Percentiles rank a stretch among this genome's conserved stretches.
Evolutionary conservation across 2,329 filamentous ascomycete species (phyloP).

Genomic region (Exserohilum turcica): DNA sequence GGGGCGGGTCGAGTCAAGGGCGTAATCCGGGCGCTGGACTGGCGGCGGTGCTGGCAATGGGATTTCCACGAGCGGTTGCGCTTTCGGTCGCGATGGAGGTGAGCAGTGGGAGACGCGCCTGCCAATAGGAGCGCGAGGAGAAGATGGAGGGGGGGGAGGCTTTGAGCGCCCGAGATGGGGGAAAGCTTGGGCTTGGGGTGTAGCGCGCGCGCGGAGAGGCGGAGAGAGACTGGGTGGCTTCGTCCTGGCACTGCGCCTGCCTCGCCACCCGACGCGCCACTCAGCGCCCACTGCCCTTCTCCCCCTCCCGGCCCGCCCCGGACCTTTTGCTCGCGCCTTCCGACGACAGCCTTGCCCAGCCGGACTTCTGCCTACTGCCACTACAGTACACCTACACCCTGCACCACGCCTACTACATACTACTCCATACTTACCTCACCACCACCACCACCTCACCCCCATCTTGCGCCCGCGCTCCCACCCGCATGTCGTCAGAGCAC

Average conservation of each 20-base stretch:
- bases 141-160: slow-evolving; percentile 12
- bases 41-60: slow-evolving; percentile 21
- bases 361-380: neutral
- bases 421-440: too few relatives aligned
- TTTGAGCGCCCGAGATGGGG: slow-evolving; percentile 1
- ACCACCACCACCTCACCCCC: neutral
- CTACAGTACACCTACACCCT: too few relatives aligned
- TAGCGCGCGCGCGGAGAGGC: slow-evolving; percentile 6
- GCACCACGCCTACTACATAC: too few relatives aligned
- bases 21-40: slow-evolving; percentile 13
- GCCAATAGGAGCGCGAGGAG: slow-evolving; percentile 18
- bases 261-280: neutral
- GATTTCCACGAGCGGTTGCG: slow-evolving; percentile 2
- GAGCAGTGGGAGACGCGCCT: slow-evolving; percentile 13
- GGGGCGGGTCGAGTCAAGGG: slow-evolving; percentile 10
- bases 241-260: neutral
- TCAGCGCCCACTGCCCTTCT: too few relatives aligned
- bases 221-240: neutral
- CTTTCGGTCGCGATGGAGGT: slow-evolving; percentile 12
- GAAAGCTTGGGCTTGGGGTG: slow-evolving; percentile 12
- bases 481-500: slow-evolving; percentile 4
- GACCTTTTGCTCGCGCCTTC: neutral
- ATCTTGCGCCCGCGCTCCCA: neutral
- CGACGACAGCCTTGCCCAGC: too few relatives aligned
- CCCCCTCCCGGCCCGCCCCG: slow-evolving; percentile 12